These are phyloP conservation scores for Aspergillus aculeatinus DNA, from an alignment of 2,329 filamentous ascomycete species.

Conservation along the genomic window DNA sequence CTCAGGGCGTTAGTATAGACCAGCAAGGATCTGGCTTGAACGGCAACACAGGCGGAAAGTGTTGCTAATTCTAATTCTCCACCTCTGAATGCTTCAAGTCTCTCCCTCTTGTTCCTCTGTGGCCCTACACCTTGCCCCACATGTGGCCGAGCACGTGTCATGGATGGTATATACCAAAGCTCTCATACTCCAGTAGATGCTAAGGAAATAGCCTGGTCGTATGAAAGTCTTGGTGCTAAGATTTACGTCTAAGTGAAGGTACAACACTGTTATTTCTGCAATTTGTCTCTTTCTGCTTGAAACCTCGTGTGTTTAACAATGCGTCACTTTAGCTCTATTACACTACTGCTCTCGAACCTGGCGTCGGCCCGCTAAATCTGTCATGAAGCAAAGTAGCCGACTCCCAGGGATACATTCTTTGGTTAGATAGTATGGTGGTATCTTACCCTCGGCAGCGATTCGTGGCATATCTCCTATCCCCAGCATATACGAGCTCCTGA, in stretches of 20 bases:
- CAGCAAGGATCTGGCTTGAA: slow-evolving; percentile 54
- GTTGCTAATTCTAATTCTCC: slow-evolving; percentile 59
- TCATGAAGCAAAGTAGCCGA: background rate
- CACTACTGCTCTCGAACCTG: background rate
- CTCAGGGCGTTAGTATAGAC: slow-evolving; percentile 67
- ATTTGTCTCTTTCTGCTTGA: background rate
- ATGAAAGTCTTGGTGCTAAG: background rate
- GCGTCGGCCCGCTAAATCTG: background rate
- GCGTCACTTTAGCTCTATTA: background rate
- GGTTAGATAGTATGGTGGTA: background rate
- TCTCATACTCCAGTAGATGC: background rate
- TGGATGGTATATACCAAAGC: background rate
- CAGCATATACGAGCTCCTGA: too few species aligned
- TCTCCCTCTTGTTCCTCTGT: slow-evolving; percentile 13
- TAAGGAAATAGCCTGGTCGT: background rate
- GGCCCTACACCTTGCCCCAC: background rate
- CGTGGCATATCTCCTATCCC: too few species aligned
- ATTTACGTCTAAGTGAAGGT: background rate
- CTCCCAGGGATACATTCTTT: background rate
- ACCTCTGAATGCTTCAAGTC: slow-evolving; percentile 17
- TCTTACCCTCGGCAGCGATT: background rate
- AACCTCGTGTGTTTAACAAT: background rate
- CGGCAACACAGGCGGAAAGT: slow-evolving; percentile 64
- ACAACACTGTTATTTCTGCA: background rate
- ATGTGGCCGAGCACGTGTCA: background rate